These are phyloP conservation scores for Trametes meyenii DNA, from an alignment of 768 basidiomycete genomes.

Conservation along the genomic window DNA sequence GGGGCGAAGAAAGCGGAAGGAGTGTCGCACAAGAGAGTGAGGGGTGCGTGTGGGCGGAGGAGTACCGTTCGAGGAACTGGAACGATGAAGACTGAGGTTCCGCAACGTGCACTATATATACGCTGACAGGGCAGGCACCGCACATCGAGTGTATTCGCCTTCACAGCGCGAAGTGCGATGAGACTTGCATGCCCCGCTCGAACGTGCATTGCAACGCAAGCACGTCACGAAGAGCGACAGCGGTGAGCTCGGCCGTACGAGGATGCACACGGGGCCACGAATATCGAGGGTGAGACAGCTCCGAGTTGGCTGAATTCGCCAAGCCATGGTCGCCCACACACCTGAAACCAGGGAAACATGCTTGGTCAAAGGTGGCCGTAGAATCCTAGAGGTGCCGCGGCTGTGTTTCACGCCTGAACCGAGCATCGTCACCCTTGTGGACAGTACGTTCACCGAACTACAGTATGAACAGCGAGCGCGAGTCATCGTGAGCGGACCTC, in stretches of 20 bases:
- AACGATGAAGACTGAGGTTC: slow-evolving; percentile 3
- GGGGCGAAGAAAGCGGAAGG: slow-evolving; percentile 7
- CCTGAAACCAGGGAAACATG: too few relatives aligned
- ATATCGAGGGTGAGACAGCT: not conserved
- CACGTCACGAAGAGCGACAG: not conserved
- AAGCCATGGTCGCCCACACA: too few relatives aligned
- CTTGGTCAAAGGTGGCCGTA: not conserved
- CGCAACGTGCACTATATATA: not conserved
- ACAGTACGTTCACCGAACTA: too few relatives aligned
- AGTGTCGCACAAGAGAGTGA: slow-evolving; percentile 2
- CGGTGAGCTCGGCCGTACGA: not conserved
- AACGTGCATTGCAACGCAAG: not conserved
- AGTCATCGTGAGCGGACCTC: too few relatives aligned
- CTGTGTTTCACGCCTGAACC: not conserved
- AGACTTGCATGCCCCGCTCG: not conserved
- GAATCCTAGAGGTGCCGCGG: not conserved
- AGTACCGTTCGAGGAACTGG: slow-evolving; percentile 11
- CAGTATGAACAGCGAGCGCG: too few relatives aligned
- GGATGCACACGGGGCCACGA: not conserved
- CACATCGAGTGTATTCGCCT: not conserved
- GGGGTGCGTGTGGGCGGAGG: slow-evolving; percentile 3
- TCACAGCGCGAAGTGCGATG: not conserved
- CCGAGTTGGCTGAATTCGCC: not conserved
- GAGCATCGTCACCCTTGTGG: too few relatives aligned
- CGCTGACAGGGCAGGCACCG: not conserved